A percentile compares a stretch with the other conserved stretches of the same genome.
Conservation (phyloP, 345 rosid species). For the Syzygium jambos region DNA sequence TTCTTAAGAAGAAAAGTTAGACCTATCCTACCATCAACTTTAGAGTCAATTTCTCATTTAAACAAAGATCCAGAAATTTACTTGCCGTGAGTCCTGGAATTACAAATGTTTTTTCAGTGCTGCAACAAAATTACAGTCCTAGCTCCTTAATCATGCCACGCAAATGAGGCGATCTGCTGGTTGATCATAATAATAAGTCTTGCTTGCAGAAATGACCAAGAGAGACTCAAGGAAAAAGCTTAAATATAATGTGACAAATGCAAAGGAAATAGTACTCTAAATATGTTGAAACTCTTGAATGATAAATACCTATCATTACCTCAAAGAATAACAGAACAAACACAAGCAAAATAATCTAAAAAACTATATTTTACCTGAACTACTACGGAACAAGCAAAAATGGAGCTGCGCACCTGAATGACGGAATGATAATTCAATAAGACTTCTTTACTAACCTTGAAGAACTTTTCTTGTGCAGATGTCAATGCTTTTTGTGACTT, state of each 20-base stretch:
- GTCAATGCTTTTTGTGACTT: constrained; percentile 46
- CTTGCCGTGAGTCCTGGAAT: not conserved
- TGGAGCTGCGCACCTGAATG: not conserved
- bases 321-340: not conserved
- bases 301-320: not conserved
- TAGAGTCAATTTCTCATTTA: not conserved
- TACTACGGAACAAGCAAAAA: not conserved
- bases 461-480: constrained; percentile 69
- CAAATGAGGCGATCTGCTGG: not conserved
- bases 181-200: not conserved
- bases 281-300: not conserved
- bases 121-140: not conserved
- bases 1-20: not conserved
- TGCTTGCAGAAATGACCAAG: not conserved
- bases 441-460: constrained; percentile 38
- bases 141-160: not conserved
- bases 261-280: not conserved
- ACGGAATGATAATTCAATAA: not conserved
- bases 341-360: not conserved
- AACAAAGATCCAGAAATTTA: not conserved
- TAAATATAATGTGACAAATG: not conserved
- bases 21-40: not conserved
- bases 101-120: not conserved
- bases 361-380: not conserved
- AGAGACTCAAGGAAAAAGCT: not conserved